Percentiles rank a stretch among this genome's conserved stretches.
phyloP scores from a whole-genome alignment of 2,329 filamentous ascomycete species.

The Colletotrichum trifolii region DNA sequence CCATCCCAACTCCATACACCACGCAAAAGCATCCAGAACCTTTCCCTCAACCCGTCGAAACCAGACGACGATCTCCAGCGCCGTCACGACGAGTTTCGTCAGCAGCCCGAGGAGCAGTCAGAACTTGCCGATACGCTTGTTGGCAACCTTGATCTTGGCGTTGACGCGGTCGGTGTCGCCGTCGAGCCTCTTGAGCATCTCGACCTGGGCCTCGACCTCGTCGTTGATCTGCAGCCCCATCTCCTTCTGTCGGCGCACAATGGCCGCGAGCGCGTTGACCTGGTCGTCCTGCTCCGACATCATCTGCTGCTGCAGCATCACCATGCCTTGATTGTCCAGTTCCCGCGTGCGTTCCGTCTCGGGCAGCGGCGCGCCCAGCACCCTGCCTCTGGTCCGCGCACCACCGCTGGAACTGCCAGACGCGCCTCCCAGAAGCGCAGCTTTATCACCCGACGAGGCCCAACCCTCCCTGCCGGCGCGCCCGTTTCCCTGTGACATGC shows the following conservation, averaged over 20 bases:
- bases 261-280: constrained; percentile 73
- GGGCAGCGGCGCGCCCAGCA: constrained; percentile 76
- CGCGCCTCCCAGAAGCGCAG: constrained; percentile 57
- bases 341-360: constrained; percentile 84
- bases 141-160: constrained; percentile 79
- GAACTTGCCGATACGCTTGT: constrained; percentile 76
- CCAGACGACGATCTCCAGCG: constrained; percentile 46
- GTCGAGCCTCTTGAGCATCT: constrained; percentile 75
- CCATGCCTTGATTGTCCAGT: constrained; percentile 78
- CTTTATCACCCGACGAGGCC: constrained; percentile 60
- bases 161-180: constrained; percentile 73
- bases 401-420: constrained; percentile 42
- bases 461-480: constrained; percentile 56
- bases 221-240: constrained; percentile 82
- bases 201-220: constrained; percentile 77
- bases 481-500: constrained; percentile 47
- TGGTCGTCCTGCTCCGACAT: constrained; percentile 81
- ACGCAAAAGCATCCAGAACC: constrained; percentile 37
- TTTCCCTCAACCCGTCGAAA: constrained; percentile 43
- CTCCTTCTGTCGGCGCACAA: constrained; percentile 79
- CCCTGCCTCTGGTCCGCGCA: constrained; percentile 64
- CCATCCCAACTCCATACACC: constrained; percentile 37
- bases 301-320: constrained; percentile 79
- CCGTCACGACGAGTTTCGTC: constrained; percentile 44
- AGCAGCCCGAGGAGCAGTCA: constrained; percentile 49